Evolutionary conservation across 495 filamentous ascomycete species (phyloP), one percentile per base, ranked within the genome.

Genomic region (Jackrogersella minutella): DNA sequence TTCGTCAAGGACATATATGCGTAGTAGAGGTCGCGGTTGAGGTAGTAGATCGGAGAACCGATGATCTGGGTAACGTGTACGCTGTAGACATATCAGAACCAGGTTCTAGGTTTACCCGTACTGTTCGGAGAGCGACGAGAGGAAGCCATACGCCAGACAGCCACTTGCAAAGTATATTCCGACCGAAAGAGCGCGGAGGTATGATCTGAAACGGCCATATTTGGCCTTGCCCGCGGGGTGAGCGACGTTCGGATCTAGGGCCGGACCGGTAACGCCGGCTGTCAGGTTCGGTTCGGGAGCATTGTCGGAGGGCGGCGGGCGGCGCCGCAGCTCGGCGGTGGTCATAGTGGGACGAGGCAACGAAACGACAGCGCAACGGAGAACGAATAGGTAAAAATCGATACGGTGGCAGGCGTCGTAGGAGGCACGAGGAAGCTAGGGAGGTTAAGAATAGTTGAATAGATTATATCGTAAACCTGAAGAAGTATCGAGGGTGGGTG

Each of bases 1-100:
- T 95, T 94, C 0, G 89, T 91, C 64, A 91, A 70, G 28, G 90
- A 85, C 85, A 93, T 93, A 75, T 87, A 92, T 41, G 87, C 82
- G 73, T 93, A 89, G 80, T 90, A 94, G 36, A 85, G 77, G 33
- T 90, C 85, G 68, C 84, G 86, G 72, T 84, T 86, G 62, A 91
- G 74, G 68, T 86, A 85, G 71, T 93, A 93, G 13, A 93, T 78
- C 34, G 88, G 89, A 0, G 83, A 78, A 36, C 90, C 90, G 58
- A 93, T 64, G 50, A 91, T 78, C 73, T 94, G 90, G 19, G 86
- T 85, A 14, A 78, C 54, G 64, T 85, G 79, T 69, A 92, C 86
- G 24, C 88, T 88, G 67, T n/a, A 44, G 19, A 33, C 19, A 14
- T 40, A 47, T 69, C 14, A 69, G 61, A 62, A 54, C 44, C 36